These are phyloP conservation scores for Rubia peregrina DNA, from an alignment of 305 asterid species.

Conservation along the genomic window DNA sequence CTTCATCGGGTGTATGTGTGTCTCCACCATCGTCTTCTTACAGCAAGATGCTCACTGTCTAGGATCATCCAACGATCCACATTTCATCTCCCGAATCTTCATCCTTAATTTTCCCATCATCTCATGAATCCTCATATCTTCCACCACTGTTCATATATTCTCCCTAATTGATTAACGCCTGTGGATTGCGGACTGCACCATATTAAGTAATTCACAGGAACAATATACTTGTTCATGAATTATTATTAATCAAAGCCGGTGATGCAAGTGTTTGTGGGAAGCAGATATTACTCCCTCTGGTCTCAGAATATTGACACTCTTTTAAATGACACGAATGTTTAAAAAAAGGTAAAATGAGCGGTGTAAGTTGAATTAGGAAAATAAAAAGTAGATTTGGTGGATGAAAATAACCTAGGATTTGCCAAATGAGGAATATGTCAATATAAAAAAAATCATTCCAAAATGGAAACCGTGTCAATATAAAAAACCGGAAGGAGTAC, in stretches of 20 bases:
- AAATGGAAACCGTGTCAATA: too few species aligned
- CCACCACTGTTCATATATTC: not conserved
- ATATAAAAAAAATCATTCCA: too few species aligned
- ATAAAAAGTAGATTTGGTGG: too few species aligned
- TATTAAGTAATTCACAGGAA: not conserved
- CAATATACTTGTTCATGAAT: not conserved
- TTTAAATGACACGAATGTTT: too few species aligned
- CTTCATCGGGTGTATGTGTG: conserved; percentile 13
- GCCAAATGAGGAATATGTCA: too few species aligned
- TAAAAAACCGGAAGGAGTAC: too few species aligned
- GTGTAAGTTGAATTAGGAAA: too few species aligned
- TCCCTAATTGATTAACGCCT: not conserved
- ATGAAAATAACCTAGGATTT: too few species aligned
- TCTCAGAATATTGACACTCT: too few species aligned
- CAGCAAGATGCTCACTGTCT: conserved; percentile 29
- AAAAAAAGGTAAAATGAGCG: too few species aligned
- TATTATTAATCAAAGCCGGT: not conserved
- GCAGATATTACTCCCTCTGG: too few species aligned
- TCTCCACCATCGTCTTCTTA: conserved; percentile 22
- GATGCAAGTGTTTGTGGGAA: not conserved
- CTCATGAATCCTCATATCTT: conserved; percentile 14
- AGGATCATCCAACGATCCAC: conserved; percentile 28
- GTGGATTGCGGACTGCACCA: not conserved
- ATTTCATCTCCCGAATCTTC: conserved; percentile 18
- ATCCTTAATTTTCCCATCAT: not conserved